Conservation (phyloP, 768 basidiomycete species). For the Boletus rufocinnamomeus region DNA sequence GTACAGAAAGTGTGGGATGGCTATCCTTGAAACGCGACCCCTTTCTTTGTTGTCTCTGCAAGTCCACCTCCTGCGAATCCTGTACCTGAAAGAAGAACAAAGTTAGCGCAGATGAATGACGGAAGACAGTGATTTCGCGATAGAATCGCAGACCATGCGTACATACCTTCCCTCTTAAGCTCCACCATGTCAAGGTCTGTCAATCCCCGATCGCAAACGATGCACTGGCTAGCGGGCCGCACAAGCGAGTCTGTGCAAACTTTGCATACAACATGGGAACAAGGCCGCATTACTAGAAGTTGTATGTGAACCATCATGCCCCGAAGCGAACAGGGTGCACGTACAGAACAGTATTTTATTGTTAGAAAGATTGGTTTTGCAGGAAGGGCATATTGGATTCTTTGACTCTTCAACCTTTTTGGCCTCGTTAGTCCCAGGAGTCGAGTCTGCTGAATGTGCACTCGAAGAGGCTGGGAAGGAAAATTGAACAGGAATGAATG, state of each 20-base stretch:
- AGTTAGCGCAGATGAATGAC: slow-evolving; percentile 1
- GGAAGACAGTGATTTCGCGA: neutral
- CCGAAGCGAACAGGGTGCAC: slow-evolving; percentile 28
- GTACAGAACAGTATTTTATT: slow-evolving; percentile 67
- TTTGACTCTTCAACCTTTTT: slow-evolving; percentile 54
- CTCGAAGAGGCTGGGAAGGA: slow-evolving; percentile 47
- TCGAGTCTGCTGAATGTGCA: slow-evolving; percentile 41
- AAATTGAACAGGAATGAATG: slow-evolving; percentile 80
- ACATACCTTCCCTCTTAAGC: slow-evolving; percentile 83
- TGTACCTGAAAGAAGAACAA: slow-evolving; percentile 55
- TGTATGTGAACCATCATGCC: slow-evolving; percentile 2
- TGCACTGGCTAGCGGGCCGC: slow-evolving; percentile 74
- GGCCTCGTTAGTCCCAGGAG: slow-evolving; percentile 36
- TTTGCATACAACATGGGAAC: slow-evolving; percentile 90
- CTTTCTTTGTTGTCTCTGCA: slow-evolving; percentile 81
- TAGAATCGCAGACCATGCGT: neutral
- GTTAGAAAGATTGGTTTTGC: slow-evolving; percentile 83
- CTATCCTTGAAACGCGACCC: slow-evolving; percentile 85
- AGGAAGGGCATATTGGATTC: slow-evolving; percentile 82
- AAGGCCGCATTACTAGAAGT: slow-evolving; percentile 72
- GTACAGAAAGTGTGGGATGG: slow-evolving; percentile 1
- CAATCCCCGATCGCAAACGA: slow-evolving; percentile 75
- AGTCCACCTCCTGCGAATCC: slow-evolving; percentile 94
- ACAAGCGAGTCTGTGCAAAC: slow-evolving; percentile 90
- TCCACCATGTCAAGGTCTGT: slow-evolving; percentile 76